phyloP scores from a whole-genome alignment of 768 basidiomycete genomes.

The Agaricus sinodeliciosus region DNA sequence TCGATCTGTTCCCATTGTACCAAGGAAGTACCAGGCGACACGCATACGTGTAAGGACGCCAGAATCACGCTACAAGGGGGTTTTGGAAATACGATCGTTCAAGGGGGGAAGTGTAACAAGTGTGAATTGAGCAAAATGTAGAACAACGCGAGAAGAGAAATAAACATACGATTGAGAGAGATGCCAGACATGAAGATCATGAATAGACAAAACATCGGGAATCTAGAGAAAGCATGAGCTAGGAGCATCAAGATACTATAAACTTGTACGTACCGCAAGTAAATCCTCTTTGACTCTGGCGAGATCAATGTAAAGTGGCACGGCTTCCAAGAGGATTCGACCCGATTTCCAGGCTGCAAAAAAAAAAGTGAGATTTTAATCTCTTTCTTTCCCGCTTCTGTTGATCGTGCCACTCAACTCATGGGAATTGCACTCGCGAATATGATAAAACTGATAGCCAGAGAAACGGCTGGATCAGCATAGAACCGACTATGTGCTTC shows the following conservation, averaged over 20 bases:
- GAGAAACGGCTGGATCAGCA: constrained; percentile 46
- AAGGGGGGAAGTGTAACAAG: neutral
- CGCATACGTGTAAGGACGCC: constrained; percentile 48
- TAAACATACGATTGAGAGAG: constrained; percentile 44
- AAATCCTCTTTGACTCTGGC: constrained; percentile 44
- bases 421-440: constrained; percentile 46
- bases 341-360: constrained; percentile 36
- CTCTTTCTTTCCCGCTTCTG: neutral
- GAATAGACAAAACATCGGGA: constrained; percentile 39
- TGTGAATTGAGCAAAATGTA: neutral
- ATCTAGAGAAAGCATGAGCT: constrained; percentile 21
- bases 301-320: constrained; percentile 43
- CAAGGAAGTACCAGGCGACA: constrained; percentile 38
- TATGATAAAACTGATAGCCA: constrained; percentile 45
- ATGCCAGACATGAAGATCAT: constrained; percentile 51
- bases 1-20: constrained; percentile 47
- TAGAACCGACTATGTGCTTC: constrained; percentile 36
- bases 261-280: constrained; percentile 26
- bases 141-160: constrained; percentile 1
- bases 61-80: constrained; percentile 33
- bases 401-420: constrained; percentile 26
- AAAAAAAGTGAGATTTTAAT: neutral
- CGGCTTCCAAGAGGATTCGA: constrained; percentile 45
- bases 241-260: neutral
- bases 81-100: neutral